phyloP scores from a whole-genome alignment of 768 basidiomycete species.

The Tulasnella sp. region DNA sequence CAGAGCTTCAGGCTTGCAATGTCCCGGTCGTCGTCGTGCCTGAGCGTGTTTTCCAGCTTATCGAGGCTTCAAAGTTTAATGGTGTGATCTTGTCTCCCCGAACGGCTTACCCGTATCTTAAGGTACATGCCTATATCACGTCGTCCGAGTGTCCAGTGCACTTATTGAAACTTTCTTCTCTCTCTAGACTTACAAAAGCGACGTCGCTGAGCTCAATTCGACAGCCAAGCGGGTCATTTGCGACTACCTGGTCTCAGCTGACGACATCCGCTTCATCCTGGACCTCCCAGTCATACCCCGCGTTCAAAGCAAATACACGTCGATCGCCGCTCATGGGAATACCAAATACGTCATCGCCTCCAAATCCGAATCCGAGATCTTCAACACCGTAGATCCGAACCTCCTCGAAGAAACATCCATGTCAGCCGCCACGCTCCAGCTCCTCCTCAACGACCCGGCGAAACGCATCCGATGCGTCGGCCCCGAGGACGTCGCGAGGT shows the following conservation, averaged over 20 bases:
- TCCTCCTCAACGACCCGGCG: not conserved
- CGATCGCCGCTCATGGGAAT: not conserved
- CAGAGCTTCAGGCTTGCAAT: not conserved
- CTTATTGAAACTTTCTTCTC: not conserved
- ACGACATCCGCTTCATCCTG: not conserved
- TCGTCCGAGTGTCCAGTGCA: not conserved
- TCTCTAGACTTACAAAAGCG: not conserved
- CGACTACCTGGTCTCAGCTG: not conserved
- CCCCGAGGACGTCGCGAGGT: not conserved
- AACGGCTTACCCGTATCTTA: not conserved
- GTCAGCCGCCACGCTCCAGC: not conserved
- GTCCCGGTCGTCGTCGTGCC: not conserved
- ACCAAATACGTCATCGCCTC: not conserved
- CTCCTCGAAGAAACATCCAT: not conserved
- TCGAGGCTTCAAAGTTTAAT: not conserved
- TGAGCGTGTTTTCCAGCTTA: not conserved
- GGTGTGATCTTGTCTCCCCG: not conserved
- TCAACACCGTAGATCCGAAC: not conserved
- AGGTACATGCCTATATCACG: not conserved
- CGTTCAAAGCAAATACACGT: not conserved
- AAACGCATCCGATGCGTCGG: not conserved
- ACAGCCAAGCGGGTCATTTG: not conserved
- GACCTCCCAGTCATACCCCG: not conserved
- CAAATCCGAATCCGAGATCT: not conserved
- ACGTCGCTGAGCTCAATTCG: not conserved